Conservation (phyloP, 2,329 filamentous ascomycete genomes). For the Chalaropsis thielavioides region DNA sequence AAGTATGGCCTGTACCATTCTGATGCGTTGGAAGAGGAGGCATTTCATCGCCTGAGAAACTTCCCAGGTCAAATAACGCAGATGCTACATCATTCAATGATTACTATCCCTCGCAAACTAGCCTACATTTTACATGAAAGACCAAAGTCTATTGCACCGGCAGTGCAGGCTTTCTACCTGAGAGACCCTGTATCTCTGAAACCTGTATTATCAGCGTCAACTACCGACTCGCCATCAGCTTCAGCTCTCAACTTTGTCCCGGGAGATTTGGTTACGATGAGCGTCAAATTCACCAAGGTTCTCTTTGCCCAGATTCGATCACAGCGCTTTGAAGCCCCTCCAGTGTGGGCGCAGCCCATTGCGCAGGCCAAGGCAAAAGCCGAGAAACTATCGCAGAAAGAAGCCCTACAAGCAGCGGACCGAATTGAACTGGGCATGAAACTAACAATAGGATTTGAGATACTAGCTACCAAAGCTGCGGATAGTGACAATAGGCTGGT, state of each 20-base stretch:
- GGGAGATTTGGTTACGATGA: slow-evolving; percentile 62
- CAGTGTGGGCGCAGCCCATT: slow-evolving; percentile 30
- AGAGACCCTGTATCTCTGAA: slow-evolving; percentile 67
- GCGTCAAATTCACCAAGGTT: slow-evolving; percentile 71
- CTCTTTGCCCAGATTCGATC: slow-evolving; percentile 82
- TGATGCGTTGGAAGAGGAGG: slow-evolving; percentile 64
- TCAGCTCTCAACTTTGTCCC: slow-evolving; percentile 53
- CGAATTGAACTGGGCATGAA: slow-evolving; percentile 72
- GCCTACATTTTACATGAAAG: slow-evolving; percentile 64
- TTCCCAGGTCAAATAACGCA: slow-evolving; percentile 64
- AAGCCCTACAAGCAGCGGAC: slow-evolving; percentile 21
- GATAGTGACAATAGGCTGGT: slow-evolving; percentile 54
- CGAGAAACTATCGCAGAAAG: slow-evolving; percentile 19
- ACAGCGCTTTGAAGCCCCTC: slow-evolving; percentile 60
- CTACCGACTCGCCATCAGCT: slow-evolving; percentile 25
- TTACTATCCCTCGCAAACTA: slow-evolving; percentile 66
- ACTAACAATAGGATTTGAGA: slow-evolving; percentile 77
- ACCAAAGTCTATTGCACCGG: slow-evolving; percentile 64
- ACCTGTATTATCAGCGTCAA: slow-evolving; percentile 40
- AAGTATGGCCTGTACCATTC: slow-evolving; percentile 46
- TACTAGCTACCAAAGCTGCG: slow-evolving; percentile 55
- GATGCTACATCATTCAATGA: slow-evolving; percentile 60
- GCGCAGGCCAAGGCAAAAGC: slow-evolving; percentile 15
- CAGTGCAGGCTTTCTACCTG: slow-evolving; percentile 83
- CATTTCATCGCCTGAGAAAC: slow-evolving; percentile 74